Evolutionary conservation across 148 eudicot genomes (phyloP), one percentile per base, ranked within the genome.

Genomic region (Amaranthus hypochondriacus): DNA sequence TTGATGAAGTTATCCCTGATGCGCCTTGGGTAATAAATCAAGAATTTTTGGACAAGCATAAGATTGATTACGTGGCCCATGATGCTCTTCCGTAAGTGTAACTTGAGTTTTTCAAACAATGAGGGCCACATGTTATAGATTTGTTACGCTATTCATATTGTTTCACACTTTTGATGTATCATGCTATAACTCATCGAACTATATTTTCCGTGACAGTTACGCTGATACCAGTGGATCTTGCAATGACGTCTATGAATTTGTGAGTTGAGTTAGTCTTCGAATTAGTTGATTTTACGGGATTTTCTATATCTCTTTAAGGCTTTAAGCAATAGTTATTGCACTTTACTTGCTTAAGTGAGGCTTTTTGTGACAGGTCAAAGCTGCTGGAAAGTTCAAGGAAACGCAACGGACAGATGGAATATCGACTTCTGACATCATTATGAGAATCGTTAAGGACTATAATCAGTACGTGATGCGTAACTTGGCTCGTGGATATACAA

Each of bases 381-480:
- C 88, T 8, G 81, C 83, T 4, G 94, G 94, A 46, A 89, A 74
- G 73, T 89, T 89, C 64, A 87, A 86, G 82, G 94, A 89, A 76
- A 89, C 91, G 21, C 73, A 86, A 62, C 80, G 94, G 13, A 89
- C 94, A 13, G 91, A 87, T 64, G 94, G 94, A 15, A 89, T 89
- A 66, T 89, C 94, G 65, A 89, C 94, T n/a, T 89, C 94, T 6
- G 94, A 89, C 70, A 83, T 89, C 28, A 86, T 89, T 67, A 89
- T 89, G 94, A 89, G 89, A 73, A 89, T 89, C 56, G 85, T 89
- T 5, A 89, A 89, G 72, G 94, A 89, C 77, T 89, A 89, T 65
- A 89, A 89, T 68, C 86, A 87, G 63, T 89, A 89, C 80, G 91
- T 89, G 77, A 82, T 89, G 89, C 91, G 94, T 50, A 89, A 89